Evolutionary conservation across 108 stramenopile species (phyloP), one percentile per base, ranked within the genome.

Genomic region (Nitzschia sp.): DNA sequence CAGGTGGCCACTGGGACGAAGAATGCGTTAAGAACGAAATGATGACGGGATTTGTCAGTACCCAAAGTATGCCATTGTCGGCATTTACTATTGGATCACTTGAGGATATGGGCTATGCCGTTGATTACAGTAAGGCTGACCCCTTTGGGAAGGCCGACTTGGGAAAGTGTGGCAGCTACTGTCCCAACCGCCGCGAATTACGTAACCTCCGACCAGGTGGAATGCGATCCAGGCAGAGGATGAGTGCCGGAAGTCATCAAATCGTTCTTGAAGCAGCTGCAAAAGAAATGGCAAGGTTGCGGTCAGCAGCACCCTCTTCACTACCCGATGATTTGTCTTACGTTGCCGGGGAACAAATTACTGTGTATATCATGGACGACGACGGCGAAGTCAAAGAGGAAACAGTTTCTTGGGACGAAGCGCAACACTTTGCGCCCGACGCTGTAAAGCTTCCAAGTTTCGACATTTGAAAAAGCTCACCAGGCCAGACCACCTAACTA

Each of bases 1-100:
- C 46, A 18, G 59, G 66, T 21, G 38, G 34, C 18, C 81, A 82
- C 35, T 82, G 75, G 70, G 77, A 78, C 42, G 81, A 78, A 46
- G 62, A 9, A 0, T 67, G 70, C 46, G 68, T 78, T 46, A 45
- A 28, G 1, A 34, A 59, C 32, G 81, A 82, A 56, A 21, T 82
- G 3, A 76, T 80, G 79, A 76, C 79, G 28, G 79, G 74, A 1
- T 51, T 8, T 8, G n/a, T 51, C 11, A 19, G 4, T n/a, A 19
- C 17, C 19, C 11, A 51, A 19, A 13, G 13, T 13, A 51, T n/a
- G 8, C 49, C 49, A 51, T 19, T 51, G 18, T 51, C 49, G 4
- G 21, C 5, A 5, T 5, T 51, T n/a, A 51, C 49, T 19, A 46
- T 62, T 62, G 61, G 42, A 19, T 42, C 61, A 9, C 33, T 66